These are phyloP conservation scores for Oryza glaberrima DNA, from an alignment of 176 grass and related monocot genomes.

Conservation along the genomic window DNA sequence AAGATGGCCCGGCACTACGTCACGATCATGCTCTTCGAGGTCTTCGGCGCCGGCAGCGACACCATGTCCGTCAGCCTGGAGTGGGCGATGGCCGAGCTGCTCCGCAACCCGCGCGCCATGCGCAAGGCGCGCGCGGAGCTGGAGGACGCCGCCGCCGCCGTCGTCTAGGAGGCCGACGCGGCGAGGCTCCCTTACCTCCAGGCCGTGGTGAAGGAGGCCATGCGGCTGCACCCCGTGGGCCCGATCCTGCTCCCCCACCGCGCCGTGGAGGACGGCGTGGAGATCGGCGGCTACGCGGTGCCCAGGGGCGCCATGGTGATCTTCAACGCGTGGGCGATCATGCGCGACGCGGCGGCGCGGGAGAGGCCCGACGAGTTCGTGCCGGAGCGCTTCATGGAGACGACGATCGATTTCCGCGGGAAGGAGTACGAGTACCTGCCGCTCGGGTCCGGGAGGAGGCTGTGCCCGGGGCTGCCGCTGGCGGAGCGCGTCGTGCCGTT, in stretches of 20 bases:
- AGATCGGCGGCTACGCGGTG: constrained; percentile 35
- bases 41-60: constrained; percentile 37
- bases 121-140: constrained; percentile 44
- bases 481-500: constrained; percentile 36
- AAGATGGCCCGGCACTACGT: constrained; percentile 32
- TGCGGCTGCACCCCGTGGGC: constrained; percentile 34
- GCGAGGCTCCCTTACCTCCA: constrained; percentile 36
- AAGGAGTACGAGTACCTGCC: constrained; percentile 38
- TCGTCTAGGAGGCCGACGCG: constrained; percentile 3
- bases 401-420: background rate
- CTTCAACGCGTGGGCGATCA: constrained; percentile 47
- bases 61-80: constrained; percentile 34
- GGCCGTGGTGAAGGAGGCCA: constrained; percentile 32
- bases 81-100: constrained; percentile 52
- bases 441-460: constrained; percentile 36
- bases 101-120: constrained; percentile 35
- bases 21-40: constrained; percentile 19
- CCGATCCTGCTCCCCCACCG: constrained; percentile 28
- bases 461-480: constrained; percentile 48
- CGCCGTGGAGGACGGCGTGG: constrained; percentile 30
- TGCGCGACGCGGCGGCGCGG: constrained; percentile 41
- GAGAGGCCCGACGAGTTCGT: constrained; percentile 22
- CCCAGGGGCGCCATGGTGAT: constrained; percentile 34
- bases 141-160: background rate
- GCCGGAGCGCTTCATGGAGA: constrained; percentile 45